phyloP scores from a whole-genome alignment of 768 basidiomycete species.

The Clitopilus passeckerianus region DNA sequence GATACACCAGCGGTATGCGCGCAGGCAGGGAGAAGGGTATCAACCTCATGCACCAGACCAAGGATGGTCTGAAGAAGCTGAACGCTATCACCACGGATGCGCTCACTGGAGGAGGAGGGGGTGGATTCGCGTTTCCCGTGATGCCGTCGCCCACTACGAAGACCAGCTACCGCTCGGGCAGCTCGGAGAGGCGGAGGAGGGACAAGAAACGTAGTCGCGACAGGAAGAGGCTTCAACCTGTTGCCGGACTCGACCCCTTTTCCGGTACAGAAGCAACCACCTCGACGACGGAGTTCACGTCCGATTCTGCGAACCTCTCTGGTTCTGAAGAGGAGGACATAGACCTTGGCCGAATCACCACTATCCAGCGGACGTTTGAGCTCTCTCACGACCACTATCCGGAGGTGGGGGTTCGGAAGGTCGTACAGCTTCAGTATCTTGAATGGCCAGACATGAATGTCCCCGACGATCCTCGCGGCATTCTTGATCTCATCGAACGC shows the following conservation, averaged over 20 bases:
- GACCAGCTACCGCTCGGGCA: neutral
- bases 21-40: neutral
- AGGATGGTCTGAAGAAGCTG: neutral
- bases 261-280: neutral
- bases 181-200: neutral
- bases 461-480: slow-evolving; percentile 73
- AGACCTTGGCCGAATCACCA: slow-evolving; percentile 10
- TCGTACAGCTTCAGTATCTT: slow-evolving; percentile 88
- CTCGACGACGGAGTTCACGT: neutral
- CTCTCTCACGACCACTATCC: slow-evolving; percentile 63
- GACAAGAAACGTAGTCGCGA: neutral
- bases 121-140: neutral
- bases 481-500: slow-evolving; percentile 69
- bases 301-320: neutral
- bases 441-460: slow-evolving; percentile 98
- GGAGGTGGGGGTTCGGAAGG: slow-evolving; percentile 50
- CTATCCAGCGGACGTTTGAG: slow-evolving; percentile 62
- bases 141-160: neutral
- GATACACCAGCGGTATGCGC: slow-evolving; percentile 12
- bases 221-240: neutral
- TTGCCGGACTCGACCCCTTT: neutral
- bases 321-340: neutral
- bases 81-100: neutral
- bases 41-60: slow-evolving; percentile 7
- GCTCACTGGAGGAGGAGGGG: neutral